These are phyloP conservation scores for Oxyria digyna DNA, from an alignment of 148 eudicot species.

Conservation along the genomic window DNA sequence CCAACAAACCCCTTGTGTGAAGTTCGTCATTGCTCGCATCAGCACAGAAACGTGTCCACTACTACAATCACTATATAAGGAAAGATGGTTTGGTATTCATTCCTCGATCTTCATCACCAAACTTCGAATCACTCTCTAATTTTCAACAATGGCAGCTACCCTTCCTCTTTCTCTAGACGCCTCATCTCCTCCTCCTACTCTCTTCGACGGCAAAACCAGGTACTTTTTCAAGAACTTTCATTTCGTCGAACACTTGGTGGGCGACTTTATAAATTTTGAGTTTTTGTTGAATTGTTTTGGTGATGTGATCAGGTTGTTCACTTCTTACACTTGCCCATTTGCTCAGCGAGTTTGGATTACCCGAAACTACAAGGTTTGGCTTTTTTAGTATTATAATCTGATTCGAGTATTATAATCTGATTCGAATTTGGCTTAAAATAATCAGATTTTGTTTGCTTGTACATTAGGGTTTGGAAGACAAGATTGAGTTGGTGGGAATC, in stretches of 20 bases:
- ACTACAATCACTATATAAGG: background rate
- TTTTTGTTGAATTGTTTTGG: background rate
- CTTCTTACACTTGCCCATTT: conserved; percentile 18
- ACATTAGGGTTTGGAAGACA: conserved; percentile 19
- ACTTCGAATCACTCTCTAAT: background rate
- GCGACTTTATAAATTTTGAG: background rate
- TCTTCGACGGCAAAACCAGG: background rate
- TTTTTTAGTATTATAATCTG: background rate
- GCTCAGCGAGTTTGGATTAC: conserved; percentile 20
- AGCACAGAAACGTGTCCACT: background rate
- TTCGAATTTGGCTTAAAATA: background rate
- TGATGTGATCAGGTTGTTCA: conserved; percentile 11
- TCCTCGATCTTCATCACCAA: background rate
- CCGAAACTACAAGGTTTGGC: conserved; percentile 18
- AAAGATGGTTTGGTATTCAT: background rate
- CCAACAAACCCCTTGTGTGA: too few species aligned
- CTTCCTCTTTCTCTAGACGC: background rate
- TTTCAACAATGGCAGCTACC: background rate
- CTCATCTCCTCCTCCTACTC: background rate
- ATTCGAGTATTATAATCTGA: background rate
- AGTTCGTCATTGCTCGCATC: background rate
- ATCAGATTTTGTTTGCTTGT: too few species aligned
- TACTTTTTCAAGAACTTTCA: background rate
- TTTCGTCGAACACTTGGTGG: background rate
- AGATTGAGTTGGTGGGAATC: conserved; percentile 19